Percentiles rank a stretch among this genome's conserved stretches.
Evolutionary conservation across 163 green algal species (phyloP).

Genomic region (Chlorella variabilis): DNA sequence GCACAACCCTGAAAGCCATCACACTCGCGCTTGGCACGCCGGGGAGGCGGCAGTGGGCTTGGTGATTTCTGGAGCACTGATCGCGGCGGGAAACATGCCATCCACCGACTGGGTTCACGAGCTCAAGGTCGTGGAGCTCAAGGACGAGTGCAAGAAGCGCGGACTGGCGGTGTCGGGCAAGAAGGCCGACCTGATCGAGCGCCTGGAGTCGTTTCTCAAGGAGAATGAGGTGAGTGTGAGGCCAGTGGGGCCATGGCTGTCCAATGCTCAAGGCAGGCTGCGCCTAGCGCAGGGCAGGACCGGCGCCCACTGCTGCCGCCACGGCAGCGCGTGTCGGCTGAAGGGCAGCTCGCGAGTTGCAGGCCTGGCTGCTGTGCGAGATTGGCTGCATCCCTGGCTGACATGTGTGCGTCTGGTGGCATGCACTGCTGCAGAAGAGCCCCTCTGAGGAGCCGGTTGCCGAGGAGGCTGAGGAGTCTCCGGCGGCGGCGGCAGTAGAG

Average conservation of each 20-base stretch:
- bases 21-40: not conserved
- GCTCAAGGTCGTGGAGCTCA: slow-evolving; percentile 52
- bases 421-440: slow-evolving; percentile 1
- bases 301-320: not conserved
- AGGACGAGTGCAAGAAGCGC: slow-evolving; percentile 52
- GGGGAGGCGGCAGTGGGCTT: too few relatives aligned
- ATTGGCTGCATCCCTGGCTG: too few relatives aligned
- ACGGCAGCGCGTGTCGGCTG: not conserved
- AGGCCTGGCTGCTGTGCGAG: too few relatives aligned
- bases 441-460: not conserved
- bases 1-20: too few relatives aligned
- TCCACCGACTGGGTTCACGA: slow-evolving; percentile 47
- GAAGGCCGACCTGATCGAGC: slow-evolving; percentile 54
- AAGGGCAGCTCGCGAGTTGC: not conserved
- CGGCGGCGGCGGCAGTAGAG: not conserved
- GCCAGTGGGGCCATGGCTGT: too few relatives aligned
- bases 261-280: too few relatives aligned
- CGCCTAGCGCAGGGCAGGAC: not conserved
- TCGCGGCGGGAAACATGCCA: too few relatives aligned
- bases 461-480: not conserved
- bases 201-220: slow-evolving; percentile 31
- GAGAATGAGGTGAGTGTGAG: slow-evolving; percentile 38
- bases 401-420: too few relatives aligned
- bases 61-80: not conserved
- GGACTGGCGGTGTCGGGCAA: slow-evolving; percentile 43